Conservation (phyloP, 176 grass and related monocot genomes). For the Chloris gayana region DNA sequence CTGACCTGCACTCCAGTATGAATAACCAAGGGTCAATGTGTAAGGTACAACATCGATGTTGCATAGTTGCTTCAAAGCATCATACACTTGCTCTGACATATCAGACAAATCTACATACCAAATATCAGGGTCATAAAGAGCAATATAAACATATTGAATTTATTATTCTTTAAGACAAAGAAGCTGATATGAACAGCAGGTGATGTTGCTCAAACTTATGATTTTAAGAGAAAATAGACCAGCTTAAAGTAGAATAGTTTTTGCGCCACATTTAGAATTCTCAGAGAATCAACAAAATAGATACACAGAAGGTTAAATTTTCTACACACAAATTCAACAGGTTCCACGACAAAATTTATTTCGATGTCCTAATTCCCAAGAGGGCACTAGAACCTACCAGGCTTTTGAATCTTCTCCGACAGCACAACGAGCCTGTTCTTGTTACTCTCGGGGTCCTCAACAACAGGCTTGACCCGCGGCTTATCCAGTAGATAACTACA, state of each 20-base stretch:
- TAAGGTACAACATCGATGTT: slow-evolving; percentile 71
- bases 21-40: slow-evolving; percentile 82
- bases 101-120: slow-evolving; percentile 76
- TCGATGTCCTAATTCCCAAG: background rate
- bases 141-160: background rate
- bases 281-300: background rate
- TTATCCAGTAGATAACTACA: slow-evolving; percentile 73
- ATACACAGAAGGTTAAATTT: background rate
- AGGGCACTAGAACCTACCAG: slow-evolving; percentile 40
- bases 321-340: background rate
- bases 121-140: background rate
- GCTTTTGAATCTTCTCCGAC: slow-evolving; percentile 83
- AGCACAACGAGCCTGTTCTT: slow-evolving; percentile 80
- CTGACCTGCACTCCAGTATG: slow-evolving; percentile 88
- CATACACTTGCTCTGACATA: slow-evolving; percentile 53
- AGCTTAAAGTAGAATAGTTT: background rate
- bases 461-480: slow-evolving; percentile 80
- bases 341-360: background rate
- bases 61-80: slow-evolving; percentile 77
- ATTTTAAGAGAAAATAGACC: background rate
- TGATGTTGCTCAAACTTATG: background rate
- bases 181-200: slow-evolving; percentile 18
- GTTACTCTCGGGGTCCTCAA: slow-evolving; percentile 68
- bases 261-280: background rate
- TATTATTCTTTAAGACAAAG: background rate